Base-by-base conservation (phyloP, 176 grass and related monocot species). In the Microstegium vimineum region DNA sequence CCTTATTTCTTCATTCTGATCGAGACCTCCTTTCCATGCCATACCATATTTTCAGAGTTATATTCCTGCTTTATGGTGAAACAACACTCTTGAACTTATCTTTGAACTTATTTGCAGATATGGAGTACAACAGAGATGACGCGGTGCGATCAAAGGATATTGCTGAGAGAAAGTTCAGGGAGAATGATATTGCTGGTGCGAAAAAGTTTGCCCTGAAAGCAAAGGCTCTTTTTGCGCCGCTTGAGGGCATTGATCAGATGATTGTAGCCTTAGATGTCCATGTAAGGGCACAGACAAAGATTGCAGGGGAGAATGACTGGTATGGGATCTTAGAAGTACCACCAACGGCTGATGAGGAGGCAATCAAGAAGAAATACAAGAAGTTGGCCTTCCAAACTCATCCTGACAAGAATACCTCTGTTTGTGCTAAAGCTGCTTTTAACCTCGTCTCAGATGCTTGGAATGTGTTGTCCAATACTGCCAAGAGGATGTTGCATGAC, bases 331-430 rank as follows among this genome's bases (percentile, higher is more conserved):
- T 94, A 26, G 82, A 82, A 56, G 42, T 90, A 34, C 75, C 82
- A 76, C 42, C 69, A 18, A 76, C 8, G 20, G 89, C 78, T 45
- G 87, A 91, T 25, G 84, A 87, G 15, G 93, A 88, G 16, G 61
- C 75, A 63, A 76, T 94, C 84, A 92, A 73, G 79, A 94, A 81
- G 83, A 82, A 90, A 20, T 92, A 92, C 79, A 94, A 75, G 85
- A 94, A 87, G 75, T 85, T 92, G 75, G 90, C 85, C 33, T 76
- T 94, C 22, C 90, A 87, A 86, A 88, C 73, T 83, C 92, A 94
- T 76, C 90, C 92, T 59, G 89, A 94, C 75, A 94, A 94, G 77
- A 94, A 94, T 27, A 83, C 64, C 27, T 89, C 88, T 17, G n/a
- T 87, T 57, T 90, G 90, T 69, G 90, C 90, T 74, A 82, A 73